Base-by-base conservation (phyloP, 2,329 filamentous ascomycete species). In the Geosmithia flava region DNA sequence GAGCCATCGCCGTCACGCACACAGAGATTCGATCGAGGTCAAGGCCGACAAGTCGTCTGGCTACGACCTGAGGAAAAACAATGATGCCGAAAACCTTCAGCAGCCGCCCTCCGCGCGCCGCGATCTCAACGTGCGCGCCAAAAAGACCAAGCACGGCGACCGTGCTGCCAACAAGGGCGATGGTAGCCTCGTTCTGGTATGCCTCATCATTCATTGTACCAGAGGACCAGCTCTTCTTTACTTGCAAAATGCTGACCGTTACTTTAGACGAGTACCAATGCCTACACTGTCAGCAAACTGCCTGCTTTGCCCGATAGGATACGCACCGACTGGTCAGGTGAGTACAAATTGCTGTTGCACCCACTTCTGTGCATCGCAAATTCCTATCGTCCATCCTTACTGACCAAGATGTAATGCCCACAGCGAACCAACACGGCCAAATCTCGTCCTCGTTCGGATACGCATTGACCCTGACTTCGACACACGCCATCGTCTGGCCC, bases 401-500 rank as follows among this genome's bases (percentile, higher is more conserved):
- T 23, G 27, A 20, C 8, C 8, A 11, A n/a, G 42, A 16, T n/a
- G 47, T 48, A 33, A 43, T 37, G 46, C 17, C 39, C 23, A 33
- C 46, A 87, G 82, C 68, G 50, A 73, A 72, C 53, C 80, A 85
- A 62, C 77, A 80, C 58, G 84, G 82, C 58, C 75, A 78, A 30
- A 72, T 88, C 51, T 78, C 79, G 62, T 78, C 75, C 41, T 76
- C 71, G 51, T 79, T 68, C 59, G 85, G 80, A 54, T 87, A 90
- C 60, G 90, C 87, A 45, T 74, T 97, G 49, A 83, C 81, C 44
- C 73, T 97, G 49, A 94, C 87, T 8, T 80, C 83, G 54, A 81
- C 83, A 7, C 82, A 90, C 59, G 93, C 90, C 56, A 77, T 94
- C 52, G 80, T 95, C 46, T 98, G 93, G 93, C 84, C 87, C 16